Evolutionary conservation across 371 early-diverging fungal genomes (phyloP).

Genomic region (Apophysomyces ossiformis): DNA sequence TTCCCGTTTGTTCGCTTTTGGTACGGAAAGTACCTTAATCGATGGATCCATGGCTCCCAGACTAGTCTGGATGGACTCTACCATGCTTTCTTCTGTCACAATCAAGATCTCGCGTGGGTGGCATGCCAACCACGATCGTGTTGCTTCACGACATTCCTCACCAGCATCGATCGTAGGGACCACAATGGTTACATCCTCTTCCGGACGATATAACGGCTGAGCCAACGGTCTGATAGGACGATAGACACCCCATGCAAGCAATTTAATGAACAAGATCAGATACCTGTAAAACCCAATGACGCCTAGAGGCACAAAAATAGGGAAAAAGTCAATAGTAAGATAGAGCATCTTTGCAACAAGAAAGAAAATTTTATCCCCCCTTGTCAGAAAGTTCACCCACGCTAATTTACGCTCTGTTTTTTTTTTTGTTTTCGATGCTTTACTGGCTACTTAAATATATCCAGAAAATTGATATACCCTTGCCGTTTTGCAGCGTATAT

Average conservation of each 20-base stretch:
- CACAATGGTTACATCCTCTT: conserved; percentile 73
- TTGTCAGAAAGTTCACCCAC: no score
- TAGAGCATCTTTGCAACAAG: conserved; percentile 59
- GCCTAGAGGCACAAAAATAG: conserved; percentile 76
- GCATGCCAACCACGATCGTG: conserved; percentile 68
- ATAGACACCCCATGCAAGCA: conserved; percentile 60
- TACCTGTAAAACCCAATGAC: conserved; percentile 78
- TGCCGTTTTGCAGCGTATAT: no score
- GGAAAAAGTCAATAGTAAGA: conserved; percentile 72
- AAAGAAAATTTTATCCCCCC: no score
- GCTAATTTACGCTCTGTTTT: no score
- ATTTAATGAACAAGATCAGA: conserved; percentile 70
- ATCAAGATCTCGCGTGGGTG: conserved; percentile 69
- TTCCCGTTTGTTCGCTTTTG: conserved; percentile 68
- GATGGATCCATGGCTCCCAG: conserved; percentile 51
- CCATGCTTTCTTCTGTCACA: conserved; percentile 63
- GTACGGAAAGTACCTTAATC: conserved; percentile 58
- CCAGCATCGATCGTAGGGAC: conserved; percentile 82
- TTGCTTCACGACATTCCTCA: conserved; percentile 72
- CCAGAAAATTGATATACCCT: no score
- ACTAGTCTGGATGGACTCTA: conserved; percentile 50
- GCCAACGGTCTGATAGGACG: conserved; percentile 54
- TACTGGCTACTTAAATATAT: no score
- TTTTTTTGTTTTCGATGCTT: no score
- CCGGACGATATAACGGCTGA: conserved; percentile 56